Evolutionary conservation across 345 rosid species (phyloP).

Genomic region (Reutealis trisperma): DNA sequence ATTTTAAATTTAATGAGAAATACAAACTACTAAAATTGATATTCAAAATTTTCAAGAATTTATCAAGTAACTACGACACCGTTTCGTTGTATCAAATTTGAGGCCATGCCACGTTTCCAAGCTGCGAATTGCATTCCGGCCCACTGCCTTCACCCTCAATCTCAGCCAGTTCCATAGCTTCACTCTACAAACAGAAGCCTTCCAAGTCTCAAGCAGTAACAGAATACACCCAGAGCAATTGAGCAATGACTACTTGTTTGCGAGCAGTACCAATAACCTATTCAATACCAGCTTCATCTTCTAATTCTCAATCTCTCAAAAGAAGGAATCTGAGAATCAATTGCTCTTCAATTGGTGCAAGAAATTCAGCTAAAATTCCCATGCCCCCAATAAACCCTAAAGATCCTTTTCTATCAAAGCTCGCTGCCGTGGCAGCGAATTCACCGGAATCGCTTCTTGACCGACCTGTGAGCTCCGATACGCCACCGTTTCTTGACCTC

Average conservation of each 20-base stretch:
- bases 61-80: no score
- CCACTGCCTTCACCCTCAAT: neutral
- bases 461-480: conserved; percentile 46
- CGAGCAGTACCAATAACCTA: conserved; percentile 42
- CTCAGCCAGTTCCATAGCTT: neutral
- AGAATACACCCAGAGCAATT: neutral
- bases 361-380: conserved; percentile 56
- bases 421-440: conserved; percentile 59
- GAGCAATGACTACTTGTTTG: conserved; percentile 53
- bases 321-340: conserved; percentile 33
- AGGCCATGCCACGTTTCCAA: neutral
- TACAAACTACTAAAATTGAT: no score
- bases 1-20: no score
- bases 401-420: conserved; percentile 67
- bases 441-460: conserved; percentile 58
- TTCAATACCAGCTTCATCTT: conserved; percentile 36
- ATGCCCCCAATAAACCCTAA: conserved; percentile 73
- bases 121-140: neutral
- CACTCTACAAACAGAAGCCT: neutral
- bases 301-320: conserved; percentile 28
- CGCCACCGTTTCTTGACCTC: conserved; percentile 74
- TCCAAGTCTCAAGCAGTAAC: neutral
- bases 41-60: no score
- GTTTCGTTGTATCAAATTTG: no score
- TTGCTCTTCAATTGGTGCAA: conserved; percentile 39